A percentile compares a stretch with the other conserved stretches of the same genome.
Evolutionary conservation across 2,329 filamentous ascomycete genomes (phyloP).

Genomic region (Raffaelea deltoideospora): DNA sequence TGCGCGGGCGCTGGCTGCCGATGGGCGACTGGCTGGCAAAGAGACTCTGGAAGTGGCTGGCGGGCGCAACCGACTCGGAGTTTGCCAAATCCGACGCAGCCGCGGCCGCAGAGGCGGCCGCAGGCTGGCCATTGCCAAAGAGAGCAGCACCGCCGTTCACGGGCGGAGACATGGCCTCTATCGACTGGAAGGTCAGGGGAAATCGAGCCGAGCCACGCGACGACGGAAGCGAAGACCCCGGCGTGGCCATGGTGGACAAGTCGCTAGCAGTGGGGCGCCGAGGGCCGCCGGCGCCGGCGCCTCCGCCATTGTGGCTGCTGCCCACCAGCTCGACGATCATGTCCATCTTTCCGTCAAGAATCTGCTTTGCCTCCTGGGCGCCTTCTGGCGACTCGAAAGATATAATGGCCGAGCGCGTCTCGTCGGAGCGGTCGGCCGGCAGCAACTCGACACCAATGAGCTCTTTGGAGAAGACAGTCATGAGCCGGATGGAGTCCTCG

Average conservation of each 20-base stretch:
- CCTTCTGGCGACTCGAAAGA: constrained; percentile 36
- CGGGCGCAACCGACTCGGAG: constrained; percentile 29
- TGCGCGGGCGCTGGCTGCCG: constrained; percentile 44
- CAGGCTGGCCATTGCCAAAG: neutral
- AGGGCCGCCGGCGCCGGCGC: too few species aligned
- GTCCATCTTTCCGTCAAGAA: constrained; percentile 40
- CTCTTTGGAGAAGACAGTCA: constrained; percentile 45
- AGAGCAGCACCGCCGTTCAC: constrained; percentile 22
- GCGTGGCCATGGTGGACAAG: constrained; percentile 12
- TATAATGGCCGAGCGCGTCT: constrained; percentile 35
- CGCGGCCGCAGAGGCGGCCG: neutral
- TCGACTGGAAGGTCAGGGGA: constrained; percentile 44
- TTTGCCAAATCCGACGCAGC: constrained; percentile 34
- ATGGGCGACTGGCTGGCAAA: constrained; percentile 64
- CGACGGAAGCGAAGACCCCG: constrained; percentile 25
- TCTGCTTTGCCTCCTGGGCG: constrained; percentile 39
- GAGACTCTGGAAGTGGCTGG: constrained; percentile 41
- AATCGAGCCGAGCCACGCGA: constrained; percentile 35
- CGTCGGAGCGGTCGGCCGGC: constrained; percentile 30
- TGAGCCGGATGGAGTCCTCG: constrained; percentile 36
- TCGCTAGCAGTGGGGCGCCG: constrained; percentile 12
- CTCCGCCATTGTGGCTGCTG: constrained; percentile 17
- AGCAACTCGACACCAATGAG: constrained; percentile 35
- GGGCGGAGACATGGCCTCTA: constrained; percentile 31
- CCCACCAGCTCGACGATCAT: constrained; percentile 44